These are phyloP conservation scores for Tripterygium wilfordii DNA, from an alignment of 177 flowering plant species.

Conservation along the genomic window DNA sequence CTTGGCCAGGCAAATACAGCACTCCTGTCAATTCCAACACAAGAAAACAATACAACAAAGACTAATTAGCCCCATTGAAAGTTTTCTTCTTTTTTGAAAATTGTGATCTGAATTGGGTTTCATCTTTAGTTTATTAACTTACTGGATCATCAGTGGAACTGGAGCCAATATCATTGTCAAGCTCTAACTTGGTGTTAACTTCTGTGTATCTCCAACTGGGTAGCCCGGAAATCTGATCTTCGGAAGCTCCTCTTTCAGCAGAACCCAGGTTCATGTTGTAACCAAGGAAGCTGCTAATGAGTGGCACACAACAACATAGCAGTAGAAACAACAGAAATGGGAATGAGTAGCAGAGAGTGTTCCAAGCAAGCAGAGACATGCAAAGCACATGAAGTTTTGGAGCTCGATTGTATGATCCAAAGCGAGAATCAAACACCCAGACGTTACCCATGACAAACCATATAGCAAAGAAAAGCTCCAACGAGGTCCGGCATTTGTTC, in stretches of 20 bases:
- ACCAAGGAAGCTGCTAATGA: conserved; percentile 68
- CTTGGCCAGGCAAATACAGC: conserved; percentile 86
- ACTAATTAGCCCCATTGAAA: no score
- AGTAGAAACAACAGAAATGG: conserved; percentile 84
- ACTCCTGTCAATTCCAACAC: conserved; percentile 52
- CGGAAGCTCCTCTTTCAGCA: conserved; percentile 69
- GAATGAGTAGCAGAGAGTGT: conserved; percentile 82
- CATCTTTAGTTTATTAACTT: conserved; percentile 13
- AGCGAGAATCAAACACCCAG: conserved; percentile 91
- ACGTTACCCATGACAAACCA: conserved; percentile 99
- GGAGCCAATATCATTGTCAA: conserved; percentile 20
- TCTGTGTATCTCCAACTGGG: conserved; percentile 68
- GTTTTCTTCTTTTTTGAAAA: no score
- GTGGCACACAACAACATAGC: conserved; percentile 80
- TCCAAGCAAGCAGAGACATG: conserved; percentile 77
- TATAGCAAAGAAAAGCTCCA: conserved; percentile 92
- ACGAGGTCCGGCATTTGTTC: conserved; percentile 63
- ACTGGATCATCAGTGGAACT: conserved; percentile 44
- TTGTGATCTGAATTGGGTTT: no score
- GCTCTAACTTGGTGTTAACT: conserved; percentile 23
- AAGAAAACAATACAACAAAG: not conserved
- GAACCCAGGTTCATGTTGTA: conserved; percentile 90
- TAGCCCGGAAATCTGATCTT: conserved; percentile 68
- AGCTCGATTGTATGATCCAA: conserved; percentile 58
- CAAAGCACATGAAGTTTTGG: conserved; percentile 82